Evolutionary conservation across 192 early-diverging fungal genomes (phyloP), one percentile per base, ranked within the genome.

Genomic region (Backusella mclennaniae): DNA sequence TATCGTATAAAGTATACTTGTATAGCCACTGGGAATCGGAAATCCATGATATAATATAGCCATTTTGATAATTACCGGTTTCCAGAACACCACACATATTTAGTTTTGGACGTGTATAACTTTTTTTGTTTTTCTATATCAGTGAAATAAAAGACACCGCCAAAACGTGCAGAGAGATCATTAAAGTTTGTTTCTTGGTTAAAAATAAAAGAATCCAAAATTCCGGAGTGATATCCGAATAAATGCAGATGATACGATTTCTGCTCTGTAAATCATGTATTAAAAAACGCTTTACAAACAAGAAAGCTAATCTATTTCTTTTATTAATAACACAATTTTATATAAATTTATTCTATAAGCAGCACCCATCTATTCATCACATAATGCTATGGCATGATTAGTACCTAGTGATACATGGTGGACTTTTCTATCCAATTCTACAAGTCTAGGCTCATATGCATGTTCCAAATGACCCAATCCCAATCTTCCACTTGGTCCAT

Each of bases 381-480:
- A 80, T 21, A 79, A 36, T n/a, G 71, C 77, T 11, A 82, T 21
- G 8, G 74, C 77, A 66, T 82, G 81, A 0, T 71, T 76, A 21
- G 77, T 82, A 23, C 81, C 81, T 31, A 82, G 66, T 3, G 75
- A 69, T 23, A 82, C 14, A 52, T 75, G 59, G 6, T 44, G 4
- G 1, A 82, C 81, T 42, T 66, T 38, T 19, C 23, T 53, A 29
- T 76, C 71, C 8, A 82, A 68, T 38, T 56, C 41, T 7, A 82
- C 73, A 15, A 59, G 73, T 72, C 66, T 41, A 69, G 81, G 74
- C 15, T 66, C 49, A 73, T 74, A 82, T 56, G 73, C 76, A 78
- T 80, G 76, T n/a, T 80, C 36, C 49, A 46, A n/a, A 59, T 77
- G 52, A 31, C 74, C 79, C n/a, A 84, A 80, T 26, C 82, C 82